Base-by-base conservation (phyloP, 2,329 filamentous ascomycete species). In the Fusarium sublunatum region DNA sequence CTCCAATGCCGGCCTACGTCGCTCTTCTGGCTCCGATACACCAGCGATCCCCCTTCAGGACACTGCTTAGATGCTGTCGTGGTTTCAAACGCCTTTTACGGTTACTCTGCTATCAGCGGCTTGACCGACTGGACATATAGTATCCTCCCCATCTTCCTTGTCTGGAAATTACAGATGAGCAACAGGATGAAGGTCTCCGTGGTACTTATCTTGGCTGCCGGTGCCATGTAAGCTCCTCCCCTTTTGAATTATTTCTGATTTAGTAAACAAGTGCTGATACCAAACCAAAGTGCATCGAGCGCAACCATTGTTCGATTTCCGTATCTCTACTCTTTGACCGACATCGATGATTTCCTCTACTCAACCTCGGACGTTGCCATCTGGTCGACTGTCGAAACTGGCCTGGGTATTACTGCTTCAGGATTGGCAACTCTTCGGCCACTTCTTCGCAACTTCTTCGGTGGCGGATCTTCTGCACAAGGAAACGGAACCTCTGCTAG, bases 381-480 rank as follows among this genome's bases (percentile, higher is more conserved):
- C 52, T 82, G 79, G 79, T 80, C 76, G 2, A 80, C 79, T 19
- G 73, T 80, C 34, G 79, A 81, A 61, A 76, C 76, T 5, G 77
- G 77, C 5, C 74, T 81, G 34, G 78, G 76, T 29, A 78, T 81
- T 36, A 75, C 73, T 1, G 76, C 79, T 7, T 73, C 77, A 6
- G 74, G 70, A 1, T 49, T 77, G 2, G 79, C 79, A 6, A 81
- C 79, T 1, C 74, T 81, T 8, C 25, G 56, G 10, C 56, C 56
- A 2, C 56, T 59, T 0, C 46, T 59, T 1, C 56, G 56, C 9
- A 59, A 13, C 25, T 59, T 59, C 22, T 31, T 59, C 10, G 56
- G 56, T 0, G 25, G 53, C 10, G 56, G 56, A 28, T 59, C 56
- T 6, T 59, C 54, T 1, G 54, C 56, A 1, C 46, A 59, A 2